These are phyloP conservation scores for Pogostemon cablin DNA, from an alignment of 257 asterid genomes.

Conservation along the genomic window DNA sequence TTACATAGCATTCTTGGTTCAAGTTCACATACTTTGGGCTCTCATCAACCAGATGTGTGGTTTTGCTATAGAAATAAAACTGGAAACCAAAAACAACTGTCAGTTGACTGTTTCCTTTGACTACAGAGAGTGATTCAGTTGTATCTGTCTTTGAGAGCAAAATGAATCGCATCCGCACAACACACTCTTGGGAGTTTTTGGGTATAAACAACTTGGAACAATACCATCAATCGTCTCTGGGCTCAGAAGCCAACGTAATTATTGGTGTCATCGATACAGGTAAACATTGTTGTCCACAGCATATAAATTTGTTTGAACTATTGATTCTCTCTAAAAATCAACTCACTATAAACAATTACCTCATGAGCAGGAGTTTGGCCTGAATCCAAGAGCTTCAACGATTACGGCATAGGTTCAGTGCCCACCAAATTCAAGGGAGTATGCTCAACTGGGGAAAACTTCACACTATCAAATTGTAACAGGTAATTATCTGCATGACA, in stretches of 20 bases:
- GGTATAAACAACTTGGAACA: conserved; percentile 37
- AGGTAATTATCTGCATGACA: conserved; percentile 34
- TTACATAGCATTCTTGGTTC: background rate
- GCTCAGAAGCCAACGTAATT: conserved; percentile 39
- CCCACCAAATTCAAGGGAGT: conserved; percentile 60
- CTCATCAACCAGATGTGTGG: background rate
- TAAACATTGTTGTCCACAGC: conserved; percentile 23
- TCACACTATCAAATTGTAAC: conserved; percentile 56
- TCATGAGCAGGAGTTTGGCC: conserved; percentile 61
- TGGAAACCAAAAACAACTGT: background rate
- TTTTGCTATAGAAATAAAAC: background rate
- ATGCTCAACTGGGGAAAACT: conserved; percentile 57
- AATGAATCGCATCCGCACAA: conserved; percentile 46
- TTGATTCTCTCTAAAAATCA: background rate
- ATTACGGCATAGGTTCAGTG: conserved; percentile 51
- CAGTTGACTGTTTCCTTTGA: conserved; percentile 26
- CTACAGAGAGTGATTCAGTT: conserved; percentile 49
- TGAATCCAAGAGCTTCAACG: conserved; percentile 55
- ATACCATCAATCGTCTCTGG: conserved; percentile 29
- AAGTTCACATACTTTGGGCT: background rate
- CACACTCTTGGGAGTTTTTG: conserved; percentile 60
- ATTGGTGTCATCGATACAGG: conserved; percentile 58
- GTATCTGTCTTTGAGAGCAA: conserved; percentile 51
- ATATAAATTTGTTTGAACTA: background rate
- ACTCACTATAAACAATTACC: conserved; percentile 16